A percentile compares a stretch with the other conserved stretches of the same genome.
Conservation (phyloP, 2,329 filamentous ascomycete genomes). For the Achaetomium macrosporum region DNA sequence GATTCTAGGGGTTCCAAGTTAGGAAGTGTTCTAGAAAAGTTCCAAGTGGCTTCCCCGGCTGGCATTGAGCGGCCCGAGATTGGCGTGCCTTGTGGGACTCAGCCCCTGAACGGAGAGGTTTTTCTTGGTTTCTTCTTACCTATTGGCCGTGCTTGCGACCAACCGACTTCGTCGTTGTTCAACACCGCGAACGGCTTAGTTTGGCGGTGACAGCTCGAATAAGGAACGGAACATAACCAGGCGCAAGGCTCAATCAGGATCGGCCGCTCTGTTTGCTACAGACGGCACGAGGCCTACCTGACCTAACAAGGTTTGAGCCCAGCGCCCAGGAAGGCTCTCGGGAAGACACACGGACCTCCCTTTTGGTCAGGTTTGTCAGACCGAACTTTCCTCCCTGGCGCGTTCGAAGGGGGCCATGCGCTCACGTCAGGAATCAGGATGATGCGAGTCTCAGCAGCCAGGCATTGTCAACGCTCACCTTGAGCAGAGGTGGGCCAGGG, state of each 20-base stretch:
- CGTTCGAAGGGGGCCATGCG: too few species aligned
- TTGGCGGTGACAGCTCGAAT: too few species aligned
- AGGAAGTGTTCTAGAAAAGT: constrained; percentile 13
- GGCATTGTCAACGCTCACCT: neutral
- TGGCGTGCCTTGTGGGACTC: neutral
- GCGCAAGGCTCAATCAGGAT: too few species aligned
- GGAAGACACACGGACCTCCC: too few species aligned
- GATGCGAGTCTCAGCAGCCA: neutral
- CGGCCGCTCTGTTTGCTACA: too few species aligned
- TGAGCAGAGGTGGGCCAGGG: neutral
- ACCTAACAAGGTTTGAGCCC: too few species aligned
- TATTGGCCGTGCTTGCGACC: too few species aligned
- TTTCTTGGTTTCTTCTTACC: neutral
- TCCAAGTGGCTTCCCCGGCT: neutral
- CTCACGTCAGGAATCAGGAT: neutral
- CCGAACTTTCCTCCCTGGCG: too few species aligned
- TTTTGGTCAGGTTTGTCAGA: too few species aligned
- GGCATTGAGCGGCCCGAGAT: constrained; percentile 7
- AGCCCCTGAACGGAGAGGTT: neutral
- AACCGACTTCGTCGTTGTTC: neutral
- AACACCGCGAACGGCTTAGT: neutral
- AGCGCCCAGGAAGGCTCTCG: too few species aligned
- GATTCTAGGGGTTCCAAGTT: neutral
- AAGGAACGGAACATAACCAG: too few species aligned
- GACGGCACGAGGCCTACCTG: too few species aligned